Evolutionary conservation across 2,329 filamentous ascomycete genomes (phyloP), one percentile per base, ranked within the genome.

Genomic region (Fusarium algeriense): DNA sequence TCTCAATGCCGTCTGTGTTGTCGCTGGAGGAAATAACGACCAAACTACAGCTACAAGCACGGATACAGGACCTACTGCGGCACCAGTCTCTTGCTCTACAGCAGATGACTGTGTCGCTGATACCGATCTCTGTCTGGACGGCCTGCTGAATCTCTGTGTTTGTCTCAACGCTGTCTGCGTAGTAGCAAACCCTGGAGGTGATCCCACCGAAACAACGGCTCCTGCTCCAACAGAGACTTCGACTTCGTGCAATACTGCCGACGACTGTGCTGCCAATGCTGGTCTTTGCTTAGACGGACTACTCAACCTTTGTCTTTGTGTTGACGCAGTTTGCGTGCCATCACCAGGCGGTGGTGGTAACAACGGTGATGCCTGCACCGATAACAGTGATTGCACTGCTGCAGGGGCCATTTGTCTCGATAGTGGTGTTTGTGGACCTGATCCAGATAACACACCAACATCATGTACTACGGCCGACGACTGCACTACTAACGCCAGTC

Each of bases 151-250:
- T 12, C 37, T 65, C 2, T 65, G 62, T 3, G 30, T 30, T 10
- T 65, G 62, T 6, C 26, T 64, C 2, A 43, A 64, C 20, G 45
- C 45, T 7, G 57, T 64, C 20, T 64, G 60, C 5, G 20, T 63
- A 0, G 48, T 50, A 19, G 12, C 48, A 26, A 52, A 52, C 12
- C 32, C 48, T 11, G 48, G 48, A 2, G 48, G 20, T 15, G 32
- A 37, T n/a, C 48, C 48, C 17, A 38, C 37, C 3, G 17, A 52
- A 12, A 52, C 52, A 3, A 55, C 38, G 2, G 30, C 52, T 23
- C n/a, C 37, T 15, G 52, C 28, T 8, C 45, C 58, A 14, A 49
- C 20, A 3, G 59, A 44, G 2, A 60, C 43, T 5, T 28, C 60
- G 19, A 64, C 60, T 3, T n/a, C 60, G 5, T 64, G 60, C 15